Conservation (phyloP, 164 flowering plant genomes). For the Magnolia sinica region DNA sequence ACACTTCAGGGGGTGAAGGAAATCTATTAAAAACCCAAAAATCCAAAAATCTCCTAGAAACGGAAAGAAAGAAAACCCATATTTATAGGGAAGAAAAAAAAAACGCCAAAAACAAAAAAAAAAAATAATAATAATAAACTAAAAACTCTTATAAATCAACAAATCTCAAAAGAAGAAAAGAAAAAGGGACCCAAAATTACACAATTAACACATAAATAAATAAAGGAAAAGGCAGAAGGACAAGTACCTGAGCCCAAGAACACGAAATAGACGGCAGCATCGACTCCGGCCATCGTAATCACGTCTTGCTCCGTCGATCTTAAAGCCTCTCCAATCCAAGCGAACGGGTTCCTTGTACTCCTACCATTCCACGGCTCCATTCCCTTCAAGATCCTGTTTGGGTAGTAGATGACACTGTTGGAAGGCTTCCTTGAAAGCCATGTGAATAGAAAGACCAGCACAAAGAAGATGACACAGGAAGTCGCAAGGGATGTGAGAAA, state of each 20-base stretch:
- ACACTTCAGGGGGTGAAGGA: too few relatives aligned
- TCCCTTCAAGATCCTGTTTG: constrained; percentile 77
- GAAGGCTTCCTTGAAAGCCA: constrained; percentile 65
- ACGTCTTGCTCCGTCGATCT: constrained; percentile 62
- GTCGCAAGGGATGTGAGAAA: constrained; percentile 81
- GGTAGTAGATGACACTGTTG: constrained; percentile 69
- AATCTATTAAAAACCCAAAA: too few relatives aligned
- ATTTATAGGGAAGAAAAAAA: too few relatives aligned
- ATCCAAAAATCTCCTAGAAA: too few relatives aligned
- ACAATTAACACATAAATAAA: background rate
- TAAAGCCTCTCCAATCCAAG: constrained; percentile 71
- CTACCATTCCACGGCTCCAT: constrained; percentile 65
- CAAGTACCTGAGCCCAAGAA: constrained; percentile 65
- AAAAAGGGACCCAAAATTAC: background rate
- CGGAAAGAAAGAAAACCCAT: too few relatives aligned
- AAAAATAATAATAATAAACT: too few relatives aligned
- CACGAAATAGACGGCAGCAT: constrained; percentile 85
- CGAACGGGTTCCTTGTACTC: constrained; percentile 59
- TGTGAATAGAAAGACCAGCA: constrained; percentile 63
- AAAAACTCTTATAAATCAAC: background rate
- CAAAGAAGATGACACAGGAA: constrained; percentile 63
- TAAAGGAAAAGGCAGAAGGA: background rate
- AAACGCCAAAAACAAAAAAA: too few relatives aligned
- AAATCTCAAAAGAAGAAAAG: background rate
- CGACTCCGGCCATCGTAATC: constrained; percentile 68